Evolutionary conservation across 2,329 filamentous ascomycete genomes (phyloP).

Genomic region (Byssochlamys sp.): DNA sequence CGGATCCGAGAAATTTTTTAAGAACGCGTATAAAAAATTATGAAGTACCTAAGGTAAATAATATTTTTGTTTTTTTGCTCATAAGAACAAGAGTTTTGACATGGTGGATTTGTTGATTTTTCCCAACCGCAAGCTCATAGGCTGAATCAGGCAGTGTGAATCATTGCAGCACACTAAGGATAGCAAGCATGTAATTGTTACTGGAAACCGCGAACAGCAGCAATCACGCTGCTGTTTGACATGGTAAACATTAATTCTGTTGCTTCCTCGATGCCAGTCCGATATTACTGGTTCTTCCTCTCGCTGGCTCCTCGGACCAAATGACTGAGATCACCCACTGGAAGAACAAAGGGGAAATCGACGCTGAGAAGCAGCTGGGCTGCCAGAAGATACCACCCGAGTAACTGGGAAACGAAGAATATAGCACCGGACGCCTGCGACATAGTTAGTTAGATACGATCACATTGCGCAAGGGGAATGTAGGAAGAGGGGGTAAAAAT

Average conservation of each 20-base stretch:
- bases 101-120: not conserved
- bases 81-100: not conserved
- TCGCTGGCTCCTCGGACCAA: not conserved
- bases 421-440: slow-evolving; percentile 38
- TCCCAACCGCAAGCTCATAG: not conserved
- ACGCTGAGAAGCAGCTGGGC: slow-evolving; percentile 46
- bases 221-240: not conserved
- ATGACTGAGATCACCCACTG: slow-evolving; percentile 26
- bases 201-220: not conserved
- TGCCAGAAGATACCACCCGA: slow-evolving; percentile 46
- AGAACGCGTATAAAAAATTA: not conserved
- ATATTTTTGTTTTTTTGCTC: not conserved
- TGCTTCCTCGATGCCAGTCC: too few relatives aligned
- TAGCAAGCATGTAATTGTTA: not conserved
- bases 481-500: not conserved
- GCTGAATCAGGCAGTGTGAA: not conserved
- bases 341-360: slow-evolving; percentile 45
- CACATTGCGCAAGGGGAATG: not conserved
- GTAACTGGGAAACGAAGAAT: slow-evolving; percentile 39
- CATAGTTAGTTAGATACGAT: not conserved
- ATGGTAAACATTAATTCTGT: not conserved
- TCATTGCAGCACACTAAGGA: not conserved
- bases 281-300: not conserved
- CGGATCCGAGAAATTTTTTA: too few relatives aligned
- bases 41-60: not conserved